Evolutionary conservation across 768 basidiomycete genomes (phyloP), one percentile per base, ranked within the genome.

Genomic region (Mycena haematopus): DNA sequence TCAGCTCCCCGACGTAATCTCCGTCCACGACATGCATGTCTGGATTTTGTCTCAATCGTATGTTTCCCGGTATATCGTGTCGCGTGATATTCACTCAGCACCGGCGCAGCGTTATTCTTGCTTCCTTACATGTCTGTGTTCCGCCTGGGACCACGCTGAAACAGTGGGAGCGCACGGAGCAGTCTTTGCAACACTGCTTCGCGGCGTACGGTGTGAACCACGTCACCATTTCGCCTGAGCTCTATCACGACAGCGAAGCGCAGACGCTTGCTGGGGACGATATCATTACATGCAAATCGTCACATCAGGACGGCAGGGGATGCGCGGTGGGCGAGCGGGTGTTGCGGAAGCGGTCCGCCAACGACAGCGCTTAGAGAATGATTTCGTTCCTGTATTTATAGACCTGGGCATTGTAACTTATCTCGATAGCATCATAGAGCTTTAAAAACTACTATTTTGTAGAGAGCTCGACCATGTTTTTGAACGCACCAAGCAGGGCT

Each of bases 401-500:
- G 35, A 55, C 35, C 19, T 42, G 29, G 25, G n/a, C n/a, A n/a
- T n/a, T 22, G 44, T 33, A 56, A 27, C 3, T 15, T 63, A 63
- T 63, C 52, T 52, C 53, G 49, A 15, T 52, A 62, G 38, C 24
- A 25, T 8, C 49, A 13, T 13, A 29, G 6, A n/a, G 4, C 4
- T 45, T 56, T 45, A 11, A 44, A 69, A 62, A 75, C 33, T 63
- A 55, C 31, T 67, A 69, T 59, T 83, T 87, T 19, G 84, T 77
- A 27, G 88, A 83, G 50, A 93, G 71, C 71, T 96, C 93, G 8
- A 97, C 92, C 0, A 93, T 87, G 64, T 92, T 90, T 75, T 99
- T 99, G 81, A 98, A 96, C 6, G 91, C 91, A 4, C 92, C 95
- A 5, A 99, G 78, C 63, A 99, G 76, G 0, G 95, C 95, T 8